phyloP scores from a whole-genome alignment of 129 eudicot genomes.

The Arctium lappa region DNA sequence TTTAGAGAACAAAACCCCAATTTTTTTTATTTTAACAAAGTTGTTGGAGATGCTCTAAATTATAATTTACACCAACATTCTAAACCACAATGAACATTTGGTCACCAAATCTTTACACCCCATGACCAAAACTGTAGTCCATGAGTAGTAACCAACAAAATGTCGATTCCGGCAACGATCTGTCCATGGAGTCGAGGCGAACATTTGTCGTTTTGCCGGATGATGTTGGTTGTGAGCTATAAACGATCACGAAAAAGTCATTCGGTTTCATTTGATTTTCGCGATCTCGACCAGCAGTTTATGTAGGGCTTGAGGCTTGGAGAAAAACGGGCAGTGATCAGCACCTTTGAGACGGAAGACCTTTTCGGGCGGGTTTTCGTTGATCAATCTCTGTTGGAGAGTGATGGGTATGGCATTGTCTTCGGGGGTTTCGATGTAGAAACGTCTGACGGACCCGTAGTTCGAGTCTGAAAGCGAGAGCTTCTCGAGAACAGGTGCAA shows the following conservation, averaged over 20 bases:
- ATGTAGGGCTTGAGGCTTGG: constrained; percentile 91
- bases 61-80: not conserved
- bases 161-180: not conserved
- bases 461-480: constrained; percentile 64
- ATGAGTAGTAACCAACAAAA: not conserved
- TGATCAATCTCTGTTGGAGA: constrained; percentile 60
- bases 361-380: constrained; percentile 64
- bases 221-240: not conserved
- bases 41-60: not conserved
- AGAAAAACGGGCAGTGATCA: constrained; percentile 95
- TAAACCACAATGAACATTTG: not conserved
- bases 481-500: constrained; percentile 81
- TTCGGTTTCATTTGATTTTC: constrained; percentile 31
- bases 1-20: too few species aligned
- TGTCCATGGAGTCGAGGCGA: not conserved
- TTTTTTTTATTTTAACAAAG: too few species aligned
- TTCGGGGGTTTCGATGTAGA: constrained; percentile 73
- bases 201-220: constrained; percentile 6
- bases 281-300: constrained; percentile 75
- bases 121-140: not conserved
- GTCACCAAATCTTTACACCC: constrained; percentile 6
- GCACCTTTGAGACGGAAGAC: constrained; percentile 87
- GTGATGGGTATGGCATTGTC: constrained; percentile 75
- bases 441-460: constrained; percentile 76
- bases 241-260: not conserved